phyloP scores from a whole-genome alignment of 331 rosid species.

The Prunus yedoensis region DNA sequence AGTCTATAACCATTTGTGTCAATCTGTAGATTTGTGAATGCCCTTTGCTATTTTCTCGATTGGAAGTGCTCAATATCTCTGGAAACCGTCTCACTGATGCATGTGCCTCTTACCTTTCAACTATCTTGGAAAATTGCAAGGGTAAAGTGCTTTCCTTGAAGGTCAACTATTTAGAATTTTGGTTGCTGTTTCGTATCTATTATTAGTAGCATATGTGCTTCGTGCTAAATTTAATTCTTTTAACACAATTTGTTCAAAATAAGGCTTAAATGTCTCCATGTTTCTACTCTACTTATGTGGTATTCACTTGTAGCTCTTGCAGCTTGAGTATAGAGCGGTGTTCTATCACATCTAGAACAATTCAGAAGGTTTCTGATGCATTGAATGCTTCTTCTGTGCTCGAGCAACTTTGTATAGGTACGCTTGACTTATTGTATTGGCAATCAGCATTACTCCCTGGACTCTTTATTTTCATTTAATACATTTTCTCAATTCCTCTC shows the following conservation, averaged over 20 bases:
- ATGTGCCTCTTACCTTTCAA: conserved; percentile 80
- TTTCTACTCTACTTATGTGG: conserved; percentile 23
- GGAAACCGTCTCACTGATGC: conserved; percentile 95
- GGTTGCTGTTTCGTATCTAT: conserved; percentile 7
- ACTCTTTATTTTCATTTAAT: conserved; percentile 10
- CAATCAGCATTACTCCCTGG: conserved; percentile 9
- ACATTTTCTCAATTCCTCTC: conserved; percentile 19
- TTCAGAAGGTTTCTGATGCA: conserved; percentile 74
- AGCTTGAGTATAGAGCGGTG: conserved; percentile 84
- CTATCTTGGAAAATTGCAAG: conserved; percentile 71
- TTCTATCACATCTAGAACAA: conserved; percentile 75
- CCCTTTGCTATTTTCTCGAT: conserved; percentile 65
- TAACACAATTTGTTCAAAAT: neutral
- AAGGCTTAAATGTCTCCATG: conserved; percentile 17
- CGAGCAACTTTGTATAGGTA: conserved; percentile 77
- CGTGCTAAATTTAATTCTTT: neutral
- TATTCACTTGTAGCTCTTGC: conserved; percentile 56
- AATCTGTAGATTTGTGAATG: conserved; percentile 79
- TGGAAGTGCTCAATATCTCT: conserved; percentile 87
- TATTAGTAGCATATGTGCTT: neutral
- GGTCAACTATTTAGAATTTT: conserved; percentile 25
- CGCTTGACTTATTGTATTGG: conserved; percentile 16
- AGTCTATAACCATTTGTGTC: neutral
- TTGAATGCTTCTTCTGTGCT: conserved; percentile 62
- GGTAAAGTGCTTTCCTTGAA: conserved; percentile 48